Conservation (phyloP, 2,329 filamentous ascomycete genomes). For the Diaporthe helianthi region DNA sequence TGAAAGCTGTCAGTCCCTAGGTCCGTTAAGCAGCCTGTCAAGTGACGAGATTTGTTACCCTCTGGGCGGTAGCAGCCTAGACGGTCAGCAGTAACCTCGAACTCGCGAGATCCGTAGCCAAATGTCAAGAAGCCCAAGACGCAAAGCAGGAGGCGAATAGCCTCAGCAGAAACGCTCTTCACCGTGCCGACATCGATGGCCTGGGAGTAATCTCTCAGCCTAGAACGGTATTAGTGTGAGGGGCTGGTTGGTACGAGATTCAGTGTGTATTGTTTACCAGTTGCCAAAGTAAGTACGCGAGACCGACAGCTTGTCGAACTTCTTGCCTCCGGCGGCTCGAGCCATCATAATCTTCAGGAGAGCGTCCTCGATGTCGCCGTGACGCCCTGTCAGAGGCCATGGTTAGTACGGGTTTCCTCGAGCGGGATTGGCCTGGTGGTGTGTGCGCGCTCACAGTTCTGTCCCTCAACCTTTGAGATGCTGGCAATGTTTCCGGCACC, state of each 20-base stretch:
- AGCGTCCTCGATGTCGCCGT: slow-evolving; percentile 93
- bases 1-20: neutral
- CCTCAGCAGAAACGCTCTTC: slow-evolving; percentile 88
- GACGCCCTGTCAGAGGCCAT: slow-evolving; percentile 63
- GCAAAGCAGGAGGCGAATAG: slow-evolving; percentile 88
- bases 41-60: slow-evolving; percentile 43
- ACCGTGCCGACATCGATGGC: slow-evolving; percentile 92
- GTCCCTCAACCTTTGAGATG: slow-evolving; percentile 79
- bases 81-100: slow-evolving; percentile 81
- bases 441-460: slow-evolving; percentile 68
- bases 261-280: slow-evolving; percentile 58
- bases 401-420: neutral
- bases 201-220: slow-evolving; percentile 86
- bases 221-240: neutral
- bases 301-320: slow-evolving; percentile 87
- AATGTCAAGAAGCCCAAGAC: slow-evolving; percentile 90
- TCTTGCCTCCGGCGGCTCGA: slow-evolving; percentile 66
- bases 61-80: slow-evolving; percentile 83
- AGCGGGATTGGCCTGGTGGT: neutral
- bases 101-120: slow-evolving; percentile 82
- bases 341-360: slow-evolving; percentile 74
- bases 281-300: slow-evolving; percentile 95
- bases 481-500: slow-evolving; percentile 89
- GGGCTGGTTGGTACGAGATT: too few relatives aligned
- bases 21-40: too few relatives aligned